Evolutionary conservation across 352 stramenopile genomes (phyloP).

Genomic region (Phytophthora sp.): DNA sequence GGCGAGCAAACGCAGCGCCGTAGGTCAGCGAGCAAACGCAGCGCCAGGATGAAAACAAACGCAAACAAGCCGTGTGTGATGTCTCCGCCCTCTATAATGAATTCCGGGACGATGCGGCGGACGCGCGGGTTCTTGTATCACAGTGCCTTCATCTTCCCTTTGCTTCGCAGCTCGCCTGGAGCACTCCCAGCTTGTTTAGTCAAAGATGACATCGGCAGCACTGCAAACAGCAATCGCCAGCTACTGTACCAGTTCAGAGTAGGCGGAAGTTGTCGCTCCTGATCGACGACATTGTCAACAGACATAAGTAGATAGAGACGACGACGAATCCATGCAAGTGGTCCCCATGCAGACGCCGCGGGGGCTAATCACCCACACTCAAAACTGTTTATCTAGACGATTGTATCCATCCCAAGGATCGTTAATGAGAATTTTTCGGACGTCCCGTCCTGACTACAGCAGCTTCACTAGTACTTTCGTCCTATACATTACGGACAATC

Average conservation of each 20-base stretch:
- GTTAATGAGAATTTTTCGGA: too few species aligned
- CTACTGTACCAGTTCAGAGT: slow-evolving; percentile 30
- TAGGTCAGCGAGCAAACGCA: too few species aligned
- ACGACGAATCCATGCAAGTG: too few species aligned
- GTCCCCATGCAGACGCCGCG: slow-evolving; percentile 54
- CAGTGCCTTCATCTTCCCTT: slow-evolving; percentile 48
- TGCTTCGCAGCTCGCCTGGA: slow-evolving; percentile 58
- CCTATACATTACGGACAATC: too few species aligned
- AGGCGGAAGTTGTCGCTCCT: slow-evolving; percentile 76
- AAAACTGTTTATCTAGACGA: too few species aligned
- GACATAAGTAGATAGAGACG: too few species aligned
- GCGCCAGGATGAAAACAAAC: too few species aligned
- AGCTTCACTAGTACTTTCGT: too few species aligned
- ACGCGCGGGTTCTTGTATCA: slow-evolving; percentile 96
- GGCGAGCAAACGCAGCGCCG: too few species aligned
- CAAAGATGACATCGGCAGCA: neutral
- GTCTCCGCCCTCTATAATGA: slow-evolving; percentile 98
- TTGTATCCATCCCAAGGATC: too few species aligned
- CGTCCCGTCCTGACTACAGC: too few species aligned
- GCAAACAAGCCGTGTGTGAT: slow-evolving; percentile 85
- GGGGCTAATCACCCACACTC: slow-evolving; percentile 49
- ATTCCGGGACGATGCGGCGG: slow-evolving; percentile 98
- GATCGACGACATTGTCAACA: slow-evolving; percentile 32
- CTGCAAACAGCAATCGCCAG: neutral
- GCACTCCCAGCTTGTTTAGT: neutral